These are phyloP conservation scores for Simplicillium aogashimaense DNA, from an alignment of 2,329 filamentous ascomycete species.

Conservation along the genomic window DNA sequence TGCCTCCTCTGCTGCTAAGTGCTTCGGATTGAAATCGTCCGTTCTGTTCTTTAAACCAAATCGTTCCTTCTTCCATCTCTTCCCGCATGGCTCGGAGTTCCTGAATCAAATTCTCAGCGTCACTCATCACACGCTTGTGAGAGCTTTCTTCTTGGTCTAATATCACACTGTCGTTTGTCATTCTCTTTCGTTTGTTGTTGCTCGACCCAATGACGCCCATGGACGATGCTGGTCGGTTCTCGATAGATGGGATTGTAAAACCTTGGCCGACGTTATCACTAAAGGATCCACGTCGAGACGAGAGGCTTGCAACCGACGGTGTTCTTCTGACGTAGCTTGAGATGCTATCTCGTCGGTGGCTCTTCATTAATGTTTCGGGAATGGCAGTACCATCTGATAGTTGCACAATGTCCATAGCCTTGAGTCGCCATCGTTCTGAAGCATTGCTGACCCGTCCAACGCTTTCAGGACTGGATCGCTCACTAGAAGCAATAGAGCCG, in stretches of 20 bases:
- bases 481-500: constrained; percentile 21
- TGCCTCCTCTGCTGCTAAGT: constrained; percentile 19
- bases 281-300: constrained; percentile 1
- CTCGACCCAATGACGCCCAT: constrained; percentile 5
- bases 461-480: constrained; percentile 14
- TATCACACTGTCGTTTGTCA: constrained; percentile 14
- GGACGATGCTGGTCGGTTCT: not conserved
- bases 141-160: constrained; percentile 8
- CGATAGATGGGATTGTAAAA: not conserved
- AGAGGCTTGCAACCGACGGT: constrained; percentile 2
- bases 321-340: not conserved
- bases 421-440: constrained; percentile 35
- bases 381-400: constrained; percentile 43
- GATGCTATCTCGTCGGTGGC: constrained; percentile 17
- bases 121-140: constrained; percentile 31
- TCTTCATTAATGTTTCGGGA: constrained; percentile 38
- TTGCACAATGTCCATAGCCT: constrained; percentile 40
- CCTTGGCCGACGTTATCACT: not conserved
- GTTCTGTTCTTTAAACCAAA: constrained; percentile 36
- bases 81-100: constrained; percentile 31
- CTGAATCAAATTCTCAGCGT: constrained; percentile 26
- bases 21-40: constrained; percentile 27
- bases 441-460: constrained; percentile 22
- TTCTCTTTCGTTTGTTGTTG: constrained; percentile 21
- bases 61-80: constrained; percentile 35